phyloP scores from a whole-genome alignment of 352 stramenopile species.

The Heterotrichella gracilis region DNA sequence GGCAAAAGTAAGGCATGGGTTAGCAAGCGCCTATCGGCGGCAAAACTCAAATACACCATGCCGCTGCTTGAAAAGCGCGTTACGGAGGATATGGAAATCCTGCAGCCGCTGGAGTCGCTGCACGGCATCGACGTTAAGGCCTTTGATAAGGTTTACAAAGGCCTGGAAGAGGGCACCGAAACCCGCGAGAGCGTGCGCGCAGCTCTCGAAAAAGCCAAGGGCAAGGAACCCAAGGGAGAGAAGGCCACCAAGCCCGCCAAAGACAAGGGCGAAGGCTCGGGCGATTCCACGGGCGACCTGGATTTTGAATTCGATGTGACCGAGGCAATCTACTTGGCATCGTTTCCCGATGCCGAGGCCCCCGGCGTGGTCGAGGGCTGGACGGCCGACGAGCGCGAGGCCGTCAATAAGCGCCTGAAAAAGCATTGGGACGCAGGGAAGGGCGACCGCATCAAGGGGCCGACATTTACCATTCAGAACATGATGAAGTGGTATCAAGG shows the following conservation, averaged over 20 bases:
- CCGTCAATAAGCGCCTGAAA: conserved; percentile 1
- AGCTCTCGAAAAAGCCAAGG: neutral
- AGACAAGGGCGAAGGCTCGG: neutral
- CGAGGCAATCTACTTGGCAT: neutral
- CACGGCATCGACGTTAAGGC: neutral
- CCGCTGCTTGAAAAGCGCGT: neutral
- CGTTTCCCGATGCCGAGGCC: neutral
- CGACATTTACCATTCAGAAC: neutral
- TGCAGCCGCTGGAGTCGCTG: neutral
- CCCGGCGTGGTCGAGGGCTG: neutral
- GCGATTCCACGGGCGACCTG: neutral
- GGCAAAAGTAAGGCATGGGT: neutral
- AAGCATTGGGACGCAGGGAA: neutral
- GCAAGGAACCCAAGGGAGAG: neutral
- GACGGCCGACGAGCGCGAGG: neutral
- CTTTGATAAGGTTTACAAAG: conserved; percentile 7
- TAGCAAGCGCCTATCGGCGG: neutral
- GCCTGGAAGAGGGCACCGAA: neutral
- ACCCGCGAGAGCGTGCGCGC: neutral
- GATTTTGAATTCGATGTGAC: conserved; percentile 6
- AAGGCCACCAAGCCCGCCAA: neutral
- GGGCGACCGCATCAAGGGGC: neutral
- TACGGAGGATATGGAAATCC: conserved; percentile 1
- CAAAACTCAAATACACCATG: conserved; percentile 6
- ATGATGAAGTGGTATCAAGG: conserved; percentile 4